Evolutionary conservation across 176 grass and related monocot species (phyloP).

Genomic region (Hyparrhenia diplandra): DNA sequence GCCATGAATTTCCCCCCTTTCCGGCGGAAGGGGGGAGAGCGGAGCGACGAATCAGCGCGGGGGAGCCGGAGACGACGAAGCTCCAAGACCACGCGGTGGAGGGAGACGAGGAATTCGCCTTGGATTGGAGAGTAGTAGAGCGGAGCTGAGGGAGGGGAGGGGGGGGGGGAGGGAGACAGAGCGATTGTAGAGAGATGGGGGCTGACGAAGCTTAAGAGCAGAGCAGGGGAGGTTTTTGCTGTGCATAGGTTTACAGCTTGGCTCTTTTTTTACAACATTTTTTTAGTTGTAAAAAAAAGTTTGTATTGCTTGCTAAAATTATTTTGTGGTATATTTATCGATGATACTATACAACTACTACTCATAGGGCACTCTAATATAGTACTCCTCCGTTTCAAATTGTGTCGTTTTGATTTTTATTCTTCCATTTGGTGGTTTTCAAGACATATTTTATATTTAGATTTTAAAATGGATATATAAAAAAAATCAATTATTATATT

Average conservation of each 20-base stretch:
- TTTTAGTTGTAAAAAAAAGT: no score
- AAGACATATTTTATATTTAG: no score
- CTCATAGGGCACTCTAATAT: no score
- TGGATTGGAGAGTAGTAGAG: constrained; percentile 14
- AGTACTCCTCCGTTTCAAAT: no score
- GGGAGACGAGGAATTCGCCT: constrained; percentile 7
- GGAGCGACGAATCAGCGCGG: constrained; percentile 16
- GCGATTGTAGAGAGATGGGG: background rate
- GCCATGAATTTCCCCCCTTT: constrained; percentile 53
- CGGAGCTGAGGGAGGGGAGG: background rate
- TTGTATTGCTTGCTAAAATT: background rate
- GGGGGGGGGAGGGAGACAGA: background rate
- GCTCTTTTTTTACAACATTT: no score
- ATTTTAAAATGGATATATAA: no score
- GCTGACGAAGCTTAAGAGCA: constrained; percentile 7
- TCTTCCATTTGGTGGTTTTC: no score
- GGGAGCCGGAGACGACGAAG: background rate
- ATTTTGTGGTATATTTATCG: background rate
- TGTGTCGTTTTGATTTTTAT: no score
- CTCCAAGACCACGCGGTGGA: background rate
- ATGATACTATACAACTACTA: background rate
- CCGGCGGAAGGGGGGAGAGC: constrained; percentile 21
- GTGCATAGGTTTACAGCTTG: constrained; percentile 16
- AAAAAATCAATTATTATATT: no score
- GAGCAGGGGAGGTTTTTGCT: constrained; percentile 21